These are phyloP conservation scores for Paecilomyces formosus DNA, from an alignment of 2,329 filamentous ascomycete genomes.

Conservation along the genomic window DNA sequence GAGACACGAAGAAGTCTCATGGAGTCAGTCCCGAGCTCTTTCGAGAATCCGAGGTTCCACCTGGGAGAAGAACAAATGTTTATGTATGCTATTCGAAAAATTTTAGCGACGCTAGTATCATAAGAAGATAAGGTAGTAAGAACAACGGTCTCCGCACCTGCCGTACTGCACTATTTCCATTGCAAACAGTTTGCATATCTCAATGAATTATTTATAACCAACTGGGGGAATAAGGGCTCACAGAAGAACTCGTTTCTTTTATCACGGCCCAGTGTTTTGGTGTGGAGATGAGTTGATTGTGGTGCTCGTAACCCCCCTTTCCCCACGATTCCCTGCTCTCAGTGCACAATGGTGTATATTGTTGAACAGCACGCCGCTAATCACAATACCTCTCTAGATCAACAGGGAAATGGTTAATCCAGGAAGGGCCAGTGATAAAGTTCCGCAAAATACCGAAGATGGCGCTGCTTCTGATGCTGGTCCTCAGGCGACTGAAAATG, in stretches of 20 bases:
- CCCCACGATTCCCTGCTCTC: background rate
- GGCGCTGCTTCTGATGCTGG: background rate
- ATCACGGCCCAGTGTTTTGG: background rate
- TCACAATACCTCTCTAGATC: background rate
- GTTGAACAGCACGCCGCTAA: background rate
- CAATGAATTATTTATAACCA: background rate
- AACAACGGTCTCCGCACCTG: background rate
- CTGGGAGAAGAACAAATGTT: background rate
- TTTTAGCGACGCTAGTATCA: background rate
- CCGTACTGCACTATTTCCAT: background rate
- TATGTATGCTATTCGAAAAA: background rate
- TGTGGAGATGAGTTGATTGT: background rate
- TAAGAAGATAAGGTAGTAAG: background rate
- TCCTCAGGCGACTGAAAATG: background rate
- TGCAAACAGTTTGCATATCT: background rate
- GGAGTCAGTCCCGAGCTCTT: background rate
- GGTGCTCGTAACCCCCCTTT: background rate
- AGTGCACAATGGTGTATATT: background rate
- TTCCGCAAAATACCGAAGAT: background rate
- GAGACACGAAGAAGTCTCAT: background rate
- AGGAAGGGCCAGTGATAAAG: background rate
- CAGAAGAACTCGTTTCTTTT: background rate
- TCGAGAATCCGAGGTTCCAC: background rate
- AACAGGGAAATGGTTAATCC: background rate
- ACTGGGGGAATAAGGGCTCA: background rate